These are phyloP conservation scores for Pleurotus sapidus DNA, from an alignment of 768 basidiomycete genomes.

Conservation along the genomic window DNA sequence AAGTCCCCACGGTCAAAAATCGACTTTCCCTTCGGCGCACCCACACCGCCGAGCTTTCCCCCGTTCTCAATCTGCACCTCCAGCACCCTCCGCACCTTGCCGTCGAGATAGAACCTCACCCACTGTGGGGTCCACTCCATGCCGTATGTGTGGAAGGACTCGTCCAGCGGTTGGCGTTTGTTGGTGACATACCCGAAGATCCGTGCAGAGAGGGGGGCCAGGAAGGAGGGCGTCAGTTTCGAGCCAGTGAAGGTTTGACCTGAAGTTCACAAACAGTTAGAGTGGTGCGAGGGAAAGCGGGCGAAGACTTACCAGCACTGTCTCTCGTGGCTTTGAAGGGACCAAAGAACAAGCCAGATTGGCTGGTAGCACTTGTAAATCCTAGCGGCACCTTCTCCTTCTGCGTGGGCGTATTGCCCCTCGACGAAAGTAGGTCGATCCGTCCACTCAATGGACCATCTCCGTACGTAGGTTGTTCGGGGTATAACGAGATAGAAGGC, in stretches of 20 bases:
- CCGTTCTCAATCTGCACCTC: slow-evolving; percentile 47
- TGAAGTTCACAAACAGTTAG: slow-evolving; percentile 17
- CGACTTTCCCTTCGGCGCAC: not conserved
- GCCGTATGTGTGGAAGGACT: slow-evolving; percentile 68
- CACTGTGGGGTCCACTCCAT: slow-evolving; percentile 77
- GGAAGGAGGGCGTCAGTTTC: slow-evolving; percentile 4
- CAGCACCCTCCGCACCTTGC: slow-evolving; percentile 61
- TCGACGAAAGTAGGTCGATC: slow-evolving; percentile 2
- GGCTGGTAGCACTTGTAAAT: slow-evolving; percentile 31
- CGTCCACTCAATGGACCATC: slow-evolving; percentile 52
- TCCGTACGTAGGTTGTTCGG: slow-evolving; percentile 60
- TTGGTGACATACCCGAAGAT: slow-evolving; percentile 51
- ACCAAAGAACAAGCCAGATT: not conserved
- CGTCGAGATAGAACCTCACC: slow-evolving; percentile 76
- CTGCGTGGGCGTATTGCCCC: not conserved
- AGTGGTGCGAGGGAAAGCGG: slow-evolving; percentile 8
- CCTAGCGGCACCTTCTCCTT: slow-evolving; percentile 10
- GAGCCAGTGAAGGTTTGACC: slow-evolving; percentile 17
- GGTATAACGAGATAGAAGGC: slow-evolving; percentile 77
- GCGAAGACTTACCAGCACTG: not conserved
- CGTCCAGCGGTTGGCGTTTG: slow-evolving; percentile 46
- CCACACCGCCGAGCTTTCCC: slow-evolving; percentile 39
- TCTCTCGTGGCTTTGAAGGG: slow-evolving; percentile 1
- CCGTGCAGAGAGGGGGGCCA: slow-evolving; percentile 13
- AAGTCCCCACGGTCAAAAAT: slow-evolving; percentile 42